phyloP scores from a whole-genome alignment of 2,329 filamentous ascomycete genomes.

The Xylaria sp. region DNA sequence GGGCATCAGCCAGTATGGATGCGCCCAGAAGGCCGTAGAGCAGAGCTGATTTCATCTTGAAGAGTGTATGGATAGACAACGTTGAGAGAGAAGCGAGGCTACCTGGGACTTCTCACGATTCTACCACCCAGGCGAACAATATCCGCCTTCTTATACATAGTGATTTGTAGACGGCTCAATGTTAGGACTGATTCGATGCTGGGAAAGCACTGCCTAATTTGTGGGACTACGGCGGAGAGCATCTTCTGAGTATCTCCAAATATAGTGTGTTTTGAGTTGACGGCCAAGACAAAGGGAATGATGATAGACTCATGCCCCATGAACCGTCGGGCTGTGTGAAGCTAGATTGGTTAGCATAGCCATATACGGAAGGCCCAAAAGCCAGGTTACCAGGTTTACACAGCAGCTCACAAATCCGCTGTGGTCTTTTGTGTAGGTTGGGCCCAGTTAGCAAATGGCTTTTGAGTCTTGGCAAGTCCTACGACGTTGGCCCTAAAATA shows the following conservation, averaged over 20 bases:
- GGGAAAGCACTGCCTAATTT: neutral
- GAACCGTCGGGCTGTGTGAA: constrained; percentile 11
- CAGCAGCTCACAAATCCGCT: neutral
- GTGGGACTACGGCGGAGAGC: constrained; percentile 4
- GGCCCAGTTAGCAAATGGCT: neutral
- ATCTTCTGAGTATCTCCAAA: constrained; percentile 16
- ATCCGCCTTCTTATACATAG: constrained; percentile 17
- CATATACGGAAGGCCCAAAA: constrained; percentile 16
- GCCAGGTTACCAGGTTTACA: neutral
- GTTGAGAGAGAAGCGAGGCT: neutral
- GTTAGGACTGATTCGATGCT: neutral
- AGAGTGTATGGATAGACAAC: neutral
- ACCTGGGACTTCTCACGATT: neutral
- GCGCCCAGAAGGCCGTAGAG: constrained; percentile 17
- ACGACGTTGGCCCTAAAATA: constrained; percentile 7
- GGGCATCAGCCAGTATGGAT: constrained; percentile 16
- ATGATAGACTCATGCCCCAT: constrained; percentile 12
- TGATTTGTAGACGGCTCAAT: neutral
- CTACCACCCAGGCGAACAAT: neutral
- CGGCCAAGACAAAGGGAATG: constrained; percentile 21
- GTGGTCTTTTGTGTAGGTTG: neutral
- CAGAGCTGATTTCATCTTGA: constrained; percentile 23
- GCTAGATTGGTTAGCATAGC: constrained; percentile 1
- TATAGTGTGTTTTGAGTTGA: constrained; percentile 9
- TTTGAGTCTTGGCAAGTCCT: constrained; percentile 16